Conservation (phyloP, 768 basidiomycete species). For the Podaxis rugospora region DNA sequence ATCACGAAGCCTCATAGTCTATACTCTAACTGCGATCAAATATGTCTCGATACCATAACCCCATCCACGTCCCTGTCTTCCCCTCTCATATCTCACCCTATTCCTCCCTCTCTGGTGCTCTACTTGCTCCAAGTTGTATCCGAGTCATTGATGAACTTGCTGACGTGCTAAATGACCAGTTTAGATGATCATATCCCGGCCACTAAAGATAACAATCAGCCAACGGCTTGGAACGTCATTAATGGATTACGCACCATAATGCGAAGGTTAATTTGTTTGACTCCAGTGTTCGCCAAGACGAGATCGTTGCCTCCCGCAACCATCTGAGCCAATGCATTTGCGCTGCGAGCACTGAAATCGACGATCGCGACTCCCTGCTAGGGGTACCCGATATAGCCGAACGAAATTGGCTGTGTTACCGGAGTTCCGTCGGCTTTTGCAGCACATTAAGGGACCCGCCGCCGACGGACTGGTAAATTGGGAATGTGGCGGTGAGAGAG, state of each 20-base stretch:
- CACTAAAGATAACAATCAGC: constrained; percentile 4
- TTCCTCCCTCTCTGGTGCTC: constrained; percentile 8
- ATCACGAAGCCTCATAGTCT: constrained; percentile 3
- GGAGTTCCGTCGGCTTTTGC: constrained; percentile 19
- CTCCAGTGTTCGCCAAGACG: constrained; percentile 32
- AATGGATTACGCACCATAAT: constrained; percentile 17
- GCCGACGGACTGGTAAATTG: constrained; percentile 27
- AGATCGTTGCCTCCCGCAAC: constrained; percentile 35
- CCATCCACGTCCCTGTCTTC: constrained; percentile 11
- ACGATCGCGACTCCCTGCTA: constrained; percentile 43
- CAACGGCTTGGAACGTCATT: not conserved
- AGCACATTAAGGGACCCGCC: constrained; percentile 30
- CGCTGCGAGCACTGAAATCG: constrained; percentile 34
- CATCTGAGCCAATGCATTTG: constrained; percentile 30
- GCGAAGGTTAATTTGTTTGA: constrained; percentile 29
- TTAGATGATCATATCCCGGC: constrained; percentile 12
- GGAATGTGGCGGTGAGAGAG: constrained; percentile 17
- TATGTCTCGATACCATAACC: constrained; percentile 8
- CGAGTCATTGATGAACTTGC: constrained; percentile 11
- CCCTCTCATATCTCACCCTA: constrained; percentile 10
- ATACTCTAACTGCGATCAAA: constrained; percentile 3
- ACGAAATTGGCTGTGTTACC: constrained; percentile 27
- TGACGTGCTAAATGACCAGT: constrained; percentile 5
- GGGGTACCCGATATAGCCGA: constrained; percentile 36
- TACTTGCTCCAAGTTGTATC: constrained; percentile 10